A percentile compares a stretch with the other conserved stretches of the same genome.
These are phyloP conservation scores for Cutaneotrichosporon cyanovorans DNA, from an alignment of 1,284 basidiomycete species.

Conservation along the genomic window DNA sequence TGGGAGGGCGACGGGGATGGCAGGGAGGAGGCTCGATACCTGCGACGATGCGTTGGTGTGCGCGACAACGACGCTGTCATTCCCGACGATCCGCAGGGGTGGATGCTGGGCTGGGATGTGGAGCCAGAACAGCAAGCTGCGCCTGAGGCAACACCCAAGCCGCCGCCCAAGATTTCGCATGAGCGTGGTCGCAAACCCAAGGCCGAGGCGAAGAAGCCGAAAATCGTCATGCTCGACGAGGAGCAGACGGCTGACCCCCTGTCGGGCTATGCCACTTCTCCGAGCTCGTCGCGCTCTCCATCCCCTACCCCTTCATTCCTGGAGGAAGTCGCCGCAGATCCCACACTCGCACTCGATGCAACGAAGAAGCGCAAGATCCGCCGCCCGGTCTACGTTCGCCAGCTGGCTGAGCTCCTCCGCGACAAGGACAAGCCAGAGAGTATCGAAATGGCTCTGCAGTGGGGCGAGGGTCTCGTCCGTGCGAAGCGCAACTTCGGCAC, in stretches of 20 bases:
- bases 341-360: constrained; percentile 53
- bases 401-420: constrained; percentile 64
- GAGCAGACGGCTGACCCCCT: constrained; percentile 67
- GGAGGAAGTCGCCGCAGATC: constrained; percentile 74
- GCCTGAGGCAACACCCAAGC: background rate
- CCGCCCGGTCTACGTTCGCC: constrained; percentile 72
- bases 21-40: constrained; percentile 56
- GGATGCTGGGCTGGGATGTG: constrained; percentile 34
- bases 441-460: constrained; percentile 66
- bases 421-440: constrained; percentile 64
- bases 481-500: constrained; percentile 73
- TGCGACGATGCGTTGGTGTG: constrained; percentile 52
- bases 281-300: constrained; percentile 65
- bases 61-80: constrained; percentile 51
- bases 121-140: background rate
- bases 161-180: background rate
- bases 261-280: constrained; percentile 59
- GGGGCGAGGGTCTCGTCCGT: constrained; percentile 71
- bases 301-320: constrained; percentile 74
- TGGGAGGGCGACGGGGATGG: constrained; percentile 77
- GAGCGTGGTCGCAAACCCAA: constrained; percentile 8
- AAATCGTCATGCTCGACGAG: constrained; percentile 30
- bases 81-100: constrained; percentile 5
- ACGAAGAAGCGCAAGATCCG: constrained; percentile 54
- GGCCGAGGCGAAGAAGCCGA: constrained; percentile 17